Base-by-base conservation (phyloP, 1,284 basidiomycete species). In the Fomitopsis pinicola region DNA sequence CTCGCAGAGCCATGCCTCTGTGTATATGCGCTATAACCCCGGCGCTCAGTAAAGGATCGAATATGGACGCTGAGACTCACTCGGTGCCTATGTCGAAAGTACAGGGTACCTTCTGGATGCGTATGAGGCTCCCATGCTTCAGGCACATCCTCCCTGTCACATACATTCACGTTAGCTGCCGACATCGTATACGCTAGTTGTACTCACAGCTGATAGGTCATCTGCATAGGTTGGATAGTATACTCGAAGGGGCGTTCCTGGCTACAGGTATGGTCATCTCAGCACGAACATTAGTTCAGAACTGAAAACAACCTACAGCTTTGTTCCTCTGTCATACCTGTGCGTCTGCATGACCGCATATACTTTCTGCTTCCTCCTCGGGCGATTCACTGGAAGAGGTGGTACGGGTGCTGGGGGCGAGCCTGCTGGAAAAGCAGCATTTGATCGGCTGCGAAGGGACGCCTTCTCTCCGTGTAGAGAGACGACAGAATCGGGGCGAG, bases 61-160 rank as follows among this genome's bases (percentile, higher is more conserved):
- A 8, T 6, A 28, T 38, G 48, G 28, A 56, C 6, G 5, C 1
- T 9, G 48, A 3, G 14, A 64, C 68, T 8, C 36, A 72, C 72
- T 57, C 65, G 65, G 7, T 35, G 9, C 5, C 30, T 26, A 48
- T 73, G 63, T 38, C 62, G 67, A 48, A 70, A 73, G 59, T 73
- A 73, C 46, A 72, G 55, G 5, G 64, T 63, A 9, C 72, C 72
- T 56, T 73, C 72, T 0, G 72, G 71, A 59, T 73, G 72, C 5
- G 61, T 63, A 15, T 61, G 64, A 6, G 67, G 45, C 15, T 46
- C 44, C 69, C 72, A 75, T 5, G 55, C 63, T 0, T 40, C 44
- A n/a, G 70, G 68, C 1, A 63, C 56, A 42, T 58, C 36, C 15
- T 66, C 62, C 40, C 69, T 71, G n/a, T 10, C 4, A 30, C 10